Base-by-base conservation (phyloP, 208 protist species). In the Trypanosoma scelopori region DNA sequence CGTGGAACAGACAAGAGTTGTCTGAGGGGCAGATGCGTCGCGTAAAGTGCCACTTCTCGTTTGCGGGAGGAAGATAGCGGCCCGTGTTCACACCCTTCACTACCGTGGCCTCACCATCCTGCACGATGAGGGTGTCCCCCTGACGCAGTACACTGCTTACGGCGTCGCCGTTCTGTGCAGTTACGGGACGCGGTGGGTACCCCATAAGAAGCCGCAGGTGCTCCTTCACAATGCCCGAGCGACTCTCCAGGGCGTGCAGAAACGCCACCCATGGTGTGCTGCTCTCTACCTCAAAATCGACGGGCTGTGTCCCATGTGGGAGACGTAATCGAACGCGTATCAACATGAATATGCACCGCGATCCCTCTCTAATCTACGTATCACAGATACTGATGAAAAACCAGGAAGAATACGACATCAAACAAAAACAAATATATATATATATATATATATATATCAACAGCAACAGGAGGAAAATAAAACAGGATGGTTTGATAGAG, bases 1-100 rank as follows among this genome's bases (percentile, higher is more conserved):
- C 83, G 67, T 97, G 94, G 63, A 98, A 98, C 4, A 98, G 76
- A 65, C 97, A 98, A 16, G 86, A 95, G 71, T 98, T 98, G 68
- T 98, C 95, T n/a, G 82, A 80, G 1, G 93, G 90, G 47, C 96
- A 94, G 20, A 80, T 65, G 15, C 95, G 91, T 20, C 93, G 87
- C 0, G 78, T 86, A 70, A 98, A 95, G 76, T 91, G 84, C 20
- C 82, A 85, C 28, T 60, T 72, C 45, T 94, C 83, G 7, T 75
- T 69, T 0, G 79, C 71, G 16, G 90, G 89, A 1, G 84, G 90
- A n/a, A 96, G 75, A 64, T 97, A 97, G 25, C 76, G 76, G 41
- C 86, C 76, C 2, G 74, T 82, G 0, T 57, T 89, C 25, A 82
- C 73, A 9, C 79, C 86, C 27, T 78, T 55, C 11, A 80, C 57